A percentile compares a stretch with the other conserved stretches of the same genome.
phyloP scores from a whole-genome alignment of 805 yeast species.

The Groenewaldozyma salmanticensis region DNA sequence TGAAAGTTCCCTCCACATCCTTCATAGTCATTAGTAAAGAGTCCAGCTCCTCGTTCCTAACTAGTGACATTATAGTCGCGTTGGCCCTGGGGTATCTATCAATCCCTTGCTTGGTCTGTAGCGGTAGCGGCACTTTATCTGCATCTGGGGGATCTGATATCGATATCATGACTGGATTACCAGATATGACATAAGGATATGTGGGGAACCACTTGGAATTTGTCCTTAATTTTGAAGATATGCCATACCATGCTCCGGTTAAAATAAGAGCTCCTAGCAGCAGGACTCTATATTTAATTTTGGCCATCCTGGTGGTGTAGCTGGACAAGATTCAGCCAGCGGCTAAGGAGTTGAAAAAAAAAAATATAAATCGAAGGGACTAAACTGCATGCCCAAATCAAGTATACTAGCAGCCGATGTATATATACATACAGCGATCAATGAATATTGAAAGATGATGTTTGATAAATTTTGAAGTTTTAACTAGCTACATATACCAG shows the following conservation, averaged over 20 bases:
- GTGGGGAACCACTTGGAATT: conserved; percentile 13
- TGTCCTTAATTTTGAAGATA: neutral
- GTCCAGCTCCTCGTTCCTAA: conserved; percentile 52
- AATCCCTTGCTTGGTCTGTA: conserved; percentile 3
- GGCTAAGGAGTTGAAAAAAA: too few species aligned
- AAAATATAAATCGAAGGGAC: too few species aligned
- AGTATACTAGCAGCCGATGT: too few species aligned
- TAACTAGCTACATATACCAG: too few species aligned
- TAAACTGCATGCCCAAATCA: too few species aligned
- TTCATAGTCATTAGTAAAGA: conserved; percentile 43
- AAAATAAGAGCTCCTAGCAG: neutral
- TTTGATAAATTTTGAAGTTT: too few species aligned
- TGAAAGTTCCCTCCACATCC: conserved; percentile 56
- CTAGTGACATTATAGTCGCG: conserved; percentile 67
- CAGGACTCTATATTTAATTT: neutral
- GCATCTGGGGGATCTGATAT: conserved; percentile 9
- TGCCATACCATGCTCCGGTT: neutral
- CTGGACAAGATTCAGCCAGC: too few species aligned
- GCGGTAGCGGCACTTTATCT: too few species aligned
- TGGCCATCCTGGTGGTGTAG: neutral
- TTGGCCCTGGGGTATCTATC: conserved; percentile 33
- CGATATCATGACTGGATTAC: conserved; percentile 12
- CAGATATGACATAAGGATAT: conserved; percentile 12
- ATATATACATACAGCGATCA: too few species aligned
- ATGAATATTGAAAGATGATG: too few species aligned